Evolutionary conservation across 1,284 basidiomycete genomes (phyloP), one percentile per base, ranked within the genome.

Genomic region (Coniferiporia sulphurascens): DNA sequence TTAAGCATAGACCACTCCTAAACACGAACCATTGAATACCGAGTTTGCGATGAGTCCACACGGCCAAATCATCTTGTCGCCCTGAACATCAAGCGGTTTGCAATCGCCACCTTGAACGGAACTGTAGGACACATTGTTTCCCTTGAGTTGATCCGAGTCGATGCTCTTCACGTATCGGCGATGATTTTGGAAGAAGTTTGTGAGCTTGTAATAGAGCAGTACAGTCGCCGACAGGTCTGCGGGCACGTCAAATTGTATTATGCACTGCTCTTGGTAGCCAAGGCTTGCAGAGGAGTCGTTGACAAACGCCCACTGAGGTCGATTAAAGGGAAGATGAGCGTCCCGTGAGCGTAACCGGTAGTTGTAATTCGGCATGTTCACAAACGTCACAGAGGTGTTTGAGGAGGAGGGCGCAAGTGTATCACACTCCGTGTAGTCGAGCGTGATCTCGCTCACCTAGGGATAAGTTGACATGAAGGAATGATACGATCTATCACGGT

Each of bases 31-130:
- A 69, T 99, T 99, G 79, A 98, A 99, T 7, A 95, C 60, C n/a
- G 93, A 96, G 75, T 99, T 99, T 52, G 97, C 97, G 65, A 99
- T 97, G 63, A 99, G 78, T 38, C 97, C 97, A 67, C 97, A 99
- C 0, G 97, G 97, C 71, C 95, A 99, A 69, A 93, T 83, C 5
- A 83, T 76, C 69, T 82, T 84, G 63, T 69, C 73, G 61, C 76
- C 73, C 2, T 75, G 72, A 10, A 77, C 67, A 1, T 81, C 92
- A 48, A 98, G 78, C 1, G 97, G 97, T 73, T 95, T 94, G 81
- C 95, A 99, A 67, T 95, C 87, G 19, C 91, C 86, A 51, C 78
- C 75, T 62, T 88, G 75, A 52, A 97, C 76, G 52, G 79, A 71
- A n/a, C 63, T 70, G 2, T 75, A 67, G 59, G 73, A 79, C 44